Conservation (phyloP, 306 rosid genomes). For the Canavalia gladiata region DNA sequence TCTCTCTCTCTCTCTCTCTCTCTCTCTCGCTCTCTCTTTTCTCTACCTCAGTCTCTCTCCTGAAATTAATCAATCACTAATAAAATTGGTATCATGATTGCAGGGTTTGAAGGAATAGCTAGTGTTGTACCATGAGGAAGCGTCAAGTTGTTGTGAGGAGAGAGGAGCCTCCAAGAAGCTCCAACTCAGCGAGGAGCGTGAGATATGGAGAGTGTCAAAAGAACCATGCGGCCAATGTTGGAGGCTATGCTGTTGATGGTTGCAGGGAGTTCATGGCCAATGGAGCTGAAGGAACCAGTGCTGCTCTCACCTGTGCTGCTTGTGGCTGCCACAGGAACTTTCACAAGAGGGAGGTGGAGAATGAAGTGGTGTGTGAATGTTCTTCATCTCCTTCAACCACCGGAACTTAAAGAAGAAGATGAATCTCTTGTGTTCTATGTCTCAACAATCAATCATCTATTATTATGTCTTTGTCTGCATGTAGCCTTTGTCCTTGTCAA, state of each 20-base stretch:
- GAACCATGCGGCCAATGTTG: constrained; percentile 66
- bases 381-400: too few species aligned
- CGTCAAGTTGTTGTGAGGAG: constrained; percentile 64
- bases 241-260: constrained; percentile 69
- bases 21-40: neutral
- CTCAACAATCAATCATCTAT: too few species aligned
- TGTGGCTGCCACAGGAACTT: constrained; percentile 75
- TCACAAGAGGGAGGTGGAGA: constrained; percentile 52
- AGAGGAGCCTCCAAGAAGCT: constrained; percentile 27
- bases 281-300: constrained; percentile 58
- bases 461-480: too few species aligned
- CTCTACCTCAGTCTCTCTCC: neutral
- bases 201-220: constrained; percentile 67
- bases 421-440: neutral
- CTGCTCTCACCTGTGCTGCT: constrained; percentile 71
- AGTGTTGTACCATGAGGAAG: constrained; percentile 61
- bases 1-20: neutral
- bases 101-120: neutral
- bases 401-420: neutral
- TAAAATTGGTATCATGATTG: neutral
- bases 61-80: neutral
- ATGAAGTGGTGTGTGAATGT: neutral
- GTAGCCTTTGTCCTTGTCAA: too few species aligned
- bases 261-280: constrained; percentile 76
- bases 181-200: constrained; percentile 47